Evolutionary conservation across 805 yeast genomes (phyloP).

Genomic region (Metschnikowia lunata): DNA sequence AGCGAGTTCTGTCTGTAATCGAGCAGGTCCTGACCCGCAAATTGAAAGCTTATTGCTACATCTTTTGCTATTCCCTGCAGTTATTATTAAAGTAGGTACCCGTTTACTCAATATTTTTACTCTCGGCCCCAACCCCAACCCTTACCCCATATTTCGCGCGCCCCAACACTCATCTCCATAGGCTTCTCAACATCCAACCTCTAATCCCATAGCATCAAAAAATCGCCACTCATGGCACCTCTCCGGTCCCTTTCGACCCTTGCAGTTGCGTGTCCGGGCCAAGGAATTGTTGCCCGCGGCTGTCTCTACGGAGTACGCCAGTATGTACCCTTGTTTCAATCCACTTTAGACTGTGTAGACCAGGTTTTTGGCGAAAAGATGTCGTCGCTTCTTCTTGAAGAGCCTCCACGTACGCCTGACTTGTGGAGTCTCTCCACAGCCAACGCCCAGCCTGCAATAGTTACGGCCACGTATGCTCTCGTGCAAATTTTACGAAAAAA

Average conservation of each 20-base stretch:
- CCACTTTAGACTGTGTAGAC: constrained; percentile 13
- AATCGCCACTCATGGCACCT: too few relatives aligned
- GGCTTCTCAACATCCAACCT: neutral
- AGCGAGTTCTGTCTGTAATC: too few relatives aligned
- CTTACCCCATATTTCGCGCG: neutral
- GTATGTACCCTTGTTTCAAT: constrained; percentile 8
- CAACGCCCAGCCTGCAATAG: constrained; percentile 53
- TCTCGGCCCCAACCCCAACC: too few relatives aligned
- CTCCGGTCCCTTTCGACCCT: neutral
- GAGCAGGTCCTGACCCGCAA: too few relatives aligned
- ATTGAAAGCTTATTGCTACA: too few relatives aligned
- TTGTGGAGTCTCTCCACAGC: constrained; percentile 17
- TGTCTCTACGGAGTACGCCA: constrained; percentile 10
- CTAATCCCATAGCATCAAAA: neutral
- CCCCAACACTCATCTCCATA: neutral
- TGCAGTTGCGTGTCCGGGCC: constrained; percentile 20
- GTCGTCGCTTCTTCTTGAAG: constrained; percentile 9
- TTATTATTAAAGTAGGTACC: too few relatives aligned
- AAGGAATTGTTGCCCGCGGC: constrained; percentile 17
- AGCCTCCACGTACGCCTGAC: constrained; percentile 9
- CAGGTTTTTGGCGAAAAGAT: constrained; percentile 10
- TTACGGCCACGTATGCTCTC: constrained; percentile 32
- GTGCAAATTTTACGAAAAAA: constrained; percentile 4
- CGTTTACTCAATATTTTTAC: too few relatives aligned
- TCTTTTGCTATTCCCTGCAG: too few relatives aligned